Conservation (phyloP, 768 basidiomycete genomes). For the Lactifluus volemus region DNA sequence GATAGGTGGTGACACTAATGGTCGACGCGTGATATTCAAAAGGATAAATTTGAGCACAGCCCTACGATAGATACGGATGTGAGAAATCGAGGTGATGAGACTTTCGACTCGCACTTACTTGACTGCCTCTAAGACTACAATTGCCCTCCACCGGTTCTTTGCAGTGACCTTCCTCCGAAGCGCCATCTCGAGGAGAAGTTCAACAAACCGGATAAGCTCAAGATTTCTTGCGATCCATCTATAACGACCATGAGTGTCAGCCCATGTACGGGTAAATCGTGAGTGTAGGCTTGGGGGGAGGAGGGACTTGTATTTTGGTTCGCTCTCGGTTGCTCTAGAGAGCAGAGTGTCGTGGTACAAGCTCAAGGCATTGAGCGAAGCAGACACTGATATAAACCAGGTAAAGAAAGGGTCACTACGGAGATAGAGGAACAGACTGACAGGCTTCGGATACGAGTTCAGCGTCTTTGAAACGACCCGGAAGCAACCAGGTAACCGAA, state of each 20-base stretch:
- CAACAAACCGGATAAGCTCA: conserved; percentile 68
- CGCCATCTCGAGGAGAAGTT: conserved; percentile 87
- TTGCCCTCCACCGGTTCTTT: conserved; percentile 61
- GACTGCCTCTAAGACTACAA: conserved; percentile 68
- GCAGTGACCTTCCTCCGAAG: conserved; percentile 61
- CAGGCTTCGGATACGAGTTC: conserved; percentile 91
- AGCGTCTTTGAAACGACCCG: conserved; percentile 95
- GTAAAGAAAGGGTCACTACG: conserved; percentile 5
- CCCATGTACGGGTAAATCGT: conserved; percentile 87
- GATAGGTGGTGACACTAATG: conserved; percentile 67
- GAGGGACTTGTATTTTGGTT: conserved; percentile 66
- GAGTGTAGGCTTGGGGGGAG: conserved; percentile 72
- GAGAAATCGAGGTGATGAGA: conserved; percentile 1
- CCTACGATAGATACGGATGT: conserved; percentile 34
- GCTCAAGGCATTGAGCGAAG: conserved; percentile 79
- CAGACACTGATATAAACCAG: conserved; percentile 51
- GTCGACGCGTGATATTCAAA: conserved; percentile 65
- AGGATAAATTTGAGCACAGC: conserved; percentile 66
- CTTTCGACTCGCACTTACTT: conserved; percentile 51
- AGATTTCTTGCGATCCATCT: conserved; percentile 71
- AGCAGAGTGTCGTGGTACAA: conserved; percentile 96
- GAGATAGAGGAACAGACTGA: conserved; percentile 39
- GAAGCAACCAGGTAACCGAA: conserved; percentile 91
- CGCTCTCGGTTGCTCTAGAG: conserved; percentile 48
- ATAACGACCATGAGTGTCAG: conserved; percentile 58